These are phyloP conservation scores for Hsuehochloa calcarea DNA, from an alignment of 176 grass and related monocot genomes.

Conservation along the genomic window DNA sequence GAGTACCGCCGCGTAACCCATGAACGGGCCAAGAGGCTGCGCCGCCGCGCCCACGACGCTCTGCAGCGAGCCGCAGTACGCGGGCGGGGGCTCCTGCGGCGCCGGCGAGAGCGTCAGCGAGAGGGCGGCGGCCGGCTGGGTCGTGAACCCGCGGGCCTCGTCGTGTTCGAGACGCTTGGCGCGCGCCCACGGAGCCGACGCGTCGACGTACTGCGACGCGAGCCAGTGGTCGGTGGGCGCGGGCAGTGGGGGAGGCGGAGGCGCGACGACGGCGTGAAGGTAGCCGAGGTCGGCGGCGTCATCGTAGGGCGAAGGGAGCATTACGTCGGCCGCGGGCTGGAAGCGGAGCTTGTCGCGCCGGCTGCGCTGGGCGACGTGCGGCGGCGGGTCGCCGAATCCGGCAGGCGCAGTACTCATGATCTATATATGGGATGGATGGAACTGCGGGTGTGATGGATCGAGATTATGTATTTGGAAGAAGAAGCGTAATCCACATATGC, in stretches of 20 bases:
- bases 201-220: not conserved
- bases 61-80: constrained; percentile 1
- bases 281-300: constrained; percentile 16
- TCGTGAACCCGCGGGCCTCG: not conserved
- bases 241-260: not conserved
- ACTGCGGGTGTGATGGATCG: not conserved
- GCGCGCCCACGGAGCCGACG: not conserved
- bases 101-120: constrained; percentile 7
- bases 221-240: not conserved
- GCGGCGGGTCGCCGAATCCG: not conserved
- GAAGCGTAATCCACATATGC: no score
- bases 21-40: constrained; percentile 54
- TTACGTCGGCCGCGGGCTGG: not conserved
- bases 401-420: not conserved
- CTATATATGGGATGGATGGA: not conserved
- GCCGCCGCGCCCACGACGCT: not conserved
- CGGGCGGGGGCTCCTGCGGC: constrained; percentile 6
- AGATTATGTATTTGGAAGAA: no score
- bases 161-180: not conserved
- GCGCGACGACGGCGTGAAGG: constrained; percentile 2
- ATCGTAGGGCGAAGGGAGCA: not conserved
- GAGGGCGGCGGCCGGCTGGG: not conserved
- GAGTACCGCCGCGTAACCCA: constrained; percentile 50
- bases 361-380: constrained; percentile 54
- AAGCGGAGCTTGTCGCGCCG: constrained; percentile 61